A percentile compares a stretch with the other conserved stretches of the same genome.
phyloP scores from a whole-genome alignment of 164 flowering plant species.

The Magnolia kwangsiensis region DNA sequence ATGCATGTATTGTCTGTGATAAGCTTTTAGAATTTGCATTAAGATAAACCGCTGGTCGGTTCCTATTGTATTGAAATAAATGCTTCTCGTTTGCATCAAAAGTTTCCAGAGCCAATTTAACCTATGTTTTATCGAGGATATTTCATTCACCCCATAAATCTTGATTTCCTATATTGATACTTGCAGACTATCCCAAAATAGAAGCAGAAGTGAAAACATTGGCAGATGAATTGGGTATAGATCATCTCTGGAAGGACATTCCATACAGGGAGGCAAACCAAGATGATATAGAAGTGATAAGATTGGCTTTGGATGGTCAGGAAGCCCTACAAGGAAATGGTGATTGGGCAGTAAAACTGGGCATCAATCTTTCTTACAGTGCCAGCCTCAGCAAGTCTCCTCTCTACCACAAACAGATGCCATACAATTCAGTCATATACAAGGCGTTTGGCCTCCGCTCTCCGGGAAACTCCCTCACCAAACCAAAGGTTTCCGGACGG shows the following conservation, averaged over 20 bases:
- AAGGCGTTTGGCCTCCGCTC: constrained; percentile 73
- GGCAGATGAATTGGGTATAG: constrained; percentile 63
- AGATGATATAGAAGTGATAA: constrained; percentile 62
- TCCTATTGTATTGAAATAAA: background rate
- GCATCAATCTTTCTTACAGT: constrained; percentile 84
- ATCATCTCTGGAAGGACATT: constrained; percentile 59
- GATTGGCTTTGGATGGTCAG: constrained; percentile 61
- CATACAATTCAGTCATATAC: constrained; percentile 77
- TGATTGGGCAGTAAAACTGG: constrained; percentile 95
- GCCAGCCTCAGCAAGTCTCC: constrained; percentile 81
- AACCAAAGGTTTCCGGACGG: constrained; percentile 29
- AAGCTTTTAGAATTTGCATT: background rate
- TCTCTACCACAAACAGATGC: constrained; percentile 92
- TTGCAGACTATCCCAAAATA: constrained; percentile 79
- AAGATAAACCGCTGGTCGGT: background rate
- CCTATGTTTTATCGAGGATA: background rate
- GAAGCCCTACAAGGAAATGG: constrained; percentile 66
- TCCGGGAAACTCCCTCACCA: constrained; percentile 33
- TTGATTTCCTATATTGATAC: background rate
- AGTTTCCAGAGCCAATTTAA: background rate
- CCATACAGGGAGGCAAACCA: constrained; percentile 51
- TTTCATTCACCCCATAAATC: background rate
- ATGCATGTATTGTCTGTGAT: too few species aligned
- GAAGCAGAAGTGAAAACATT: constrained; percentile 66
- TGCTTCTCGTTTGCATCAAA: background rate